These are phyloP conservation scores for Flaveria brownii DNA, from an alignment of 129 eudicot species.

Conservation along the genomic window DNA sequence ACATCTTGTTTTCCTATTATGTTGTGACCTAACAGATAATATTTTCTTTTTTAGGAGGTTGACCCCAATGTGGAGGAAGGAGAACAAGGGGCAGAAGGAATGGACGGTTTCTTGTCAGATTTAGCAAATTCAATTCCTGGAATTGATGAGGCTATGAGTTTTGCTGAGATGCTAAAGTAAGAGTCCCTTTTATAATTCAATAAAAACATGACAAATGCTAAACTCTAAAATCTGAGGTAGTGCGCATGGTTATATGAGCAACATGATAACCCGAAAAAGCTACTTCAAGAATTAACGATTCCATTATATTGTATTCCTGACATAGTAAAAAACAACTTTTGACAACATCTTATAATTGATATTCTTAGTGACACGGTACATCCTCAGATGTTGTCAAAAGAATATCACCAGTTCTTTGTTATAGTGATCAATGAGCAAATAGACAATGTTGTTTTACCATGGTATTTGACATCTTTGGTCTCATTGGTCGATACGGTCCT, in stretches of 20 bases:
- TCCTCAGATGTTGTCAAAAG: background rate
- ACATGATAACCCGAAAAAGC: background rate
- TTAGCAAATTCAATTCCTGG: slow-evolving; percentile 97
- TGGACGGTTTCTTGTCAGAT: slow-evolving; percentile 83
- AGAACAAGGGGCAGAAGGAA: slow-evolving; percentile 53
- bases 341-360: background rate
- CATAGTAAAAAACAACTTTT: too few relatives aligned
- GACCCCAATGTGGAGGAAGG: slow-evolving; percentile 87
- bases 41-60: slow-evolving; percentile 66
- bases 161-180: slow-evolving; percentile 98
- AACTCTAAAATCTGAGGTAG: slow-evolving; percentile 6
- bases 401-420: background rate
- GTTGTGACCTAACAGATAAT: slow-evolving; percentile 15
- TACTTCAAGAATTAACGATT: background rate
- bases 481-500: background rate
- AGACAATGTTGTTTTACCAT: background rate
- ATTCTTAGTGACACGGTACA: background rate
- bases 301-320: background rate
- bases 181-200: slow-evolving; percentile 21
- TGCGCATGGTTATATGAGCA: slow-evolving; percentile 9
- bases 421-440: background rate
- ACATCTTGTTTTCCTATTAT: background rate
- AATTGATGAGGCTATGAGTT: slow-evolving; percentile 98
- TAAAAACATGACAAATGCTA: slow-evolving; percentile 1
- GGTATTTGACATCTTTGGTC: background rate